Base-by-base conservation (phyloP, 2,329 filamentous ascomycete genomes). In the Phyllosticta citrichinensis region DNA sequence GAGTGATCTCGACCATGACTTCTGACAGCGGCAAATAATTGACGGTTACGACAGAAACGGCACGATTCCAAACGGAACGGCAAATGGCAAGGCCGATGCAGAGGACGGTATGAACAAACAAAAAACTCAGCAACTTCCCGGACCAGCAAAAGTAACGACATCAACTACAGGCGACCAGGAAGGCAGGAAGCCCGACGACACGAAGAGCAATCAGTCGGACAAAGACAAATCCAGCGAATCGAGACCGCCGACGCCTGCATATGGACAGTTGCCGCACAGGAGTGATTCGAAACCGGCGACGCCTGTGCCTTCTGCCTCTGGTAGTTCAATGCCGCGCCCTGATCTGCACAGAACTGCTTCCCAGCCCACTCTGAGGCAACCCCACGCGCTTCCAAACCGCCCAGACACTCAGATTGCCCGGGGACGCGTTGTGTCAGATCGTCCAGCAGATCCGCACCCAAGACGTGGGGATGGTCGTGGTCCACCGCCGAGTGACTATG, bases 81-180 rank as follows among this genome's bases (percentile, higher is more conserved):
- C 67, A 69, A 73, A 62, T 59, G 71, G 62, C 64, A 71, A 71
- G 1, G 40, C 40, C 14, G 84, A 87, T 63, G 82, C 83, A 58
- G 87, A 91, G 70, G 87, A 91, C 68, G 87, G 87, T 20, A 87
- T 91, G 70, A 86, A 89, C 24, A 84, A 76, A 35, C 40, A 64
- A 9, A 27, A 40, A 19, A 2, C 25, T 10, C 33, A 62, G 27
- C 55, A 57, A 30, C 17, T n/a, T n/a, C 40, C 40, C n/a, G 40
- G 14, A 8, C 12, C 40, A 47, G 40, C 17, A 47, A 47, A 47
- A 47, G 40, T 47, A 47, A 47, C 40, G 17, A 47, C 40, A 5
- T 47, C 40, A 47, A 47, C 17, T n/a, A 47, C 40, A 47, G 40
- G 40, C 40, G 40, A 47, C 14, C 40, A 47, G n/a, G 14, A 62